These are phyloP conservation scores for Camelina laxa DNA, from an alignment of 345 rosid species.

Conservation along the genomic window DNA sequence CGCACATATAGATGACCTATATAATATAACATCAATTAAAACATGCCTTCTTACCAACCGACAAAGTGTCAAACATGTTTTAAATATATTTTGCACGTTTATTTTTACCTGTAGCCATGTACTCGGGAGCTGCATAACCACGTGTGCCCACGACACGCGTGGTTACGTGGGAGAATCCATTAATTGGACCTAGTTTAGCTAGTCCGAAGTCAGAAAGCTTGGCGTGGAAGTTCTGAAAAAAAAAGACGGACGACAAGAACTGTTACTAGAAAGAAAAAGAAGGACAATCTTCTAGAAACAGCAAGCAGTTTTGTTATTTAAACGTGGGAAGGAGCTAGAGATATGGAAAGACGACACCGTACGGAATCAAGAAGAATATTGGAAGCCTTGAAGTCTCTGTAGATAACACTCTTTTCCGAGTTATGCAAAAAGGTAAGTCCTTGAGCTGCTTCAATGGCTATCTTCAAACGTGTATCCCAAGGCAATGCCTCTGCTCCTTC, in stretches of 20 bases:
- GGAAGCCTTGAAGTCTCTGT: constrained; percentile 87
- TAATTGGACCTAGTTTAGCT: constrained; percentile 72
- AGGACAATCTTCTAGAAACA: constrained; percentile 5
- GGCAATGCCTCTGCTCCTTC: constrained; percentile 63
- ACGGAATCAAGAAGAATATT: constrained; percentile 84
- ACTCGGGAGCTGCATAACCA: constrained; percentile 92
- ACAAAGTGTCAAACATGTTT: background rate
- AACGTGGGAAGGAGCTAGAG: constrained; percentile 14
- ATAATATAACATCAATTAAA: background rate
- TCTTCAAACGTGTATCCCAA: constrained; percentile 66
- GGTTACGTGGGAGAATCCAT: constrained; percentile 73
- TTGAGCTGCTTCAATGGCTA: constrained; percentile 79
- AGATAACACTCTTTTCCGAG: constrained; percentile 80
- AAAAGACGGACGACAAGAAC: constrained; percentile 22
- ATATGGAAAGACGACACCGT: background rate
- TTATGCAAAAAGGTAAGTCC: constrained; percentile 78
- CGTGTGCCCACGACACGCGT: constrained; percentile 77
- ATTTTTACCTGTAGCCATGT: constrained; percentile 69
- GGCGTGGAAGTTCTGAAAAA: constrained; percentile 64
- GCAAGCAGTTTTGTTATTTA: constrained; percentile 2
- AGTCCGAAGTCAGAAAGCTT: constrained; percentile 90
- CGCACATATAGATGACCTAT: constrained; percentile 80
- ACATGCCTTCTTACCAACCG: no score
- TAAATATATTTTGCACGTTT: background rate
- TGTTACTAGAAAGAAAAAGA: constrained; percentile 2